phyloP scores from a whole-genome alignment of 352 stramenopile species.

The Globisporangium camurandrum region DNA sequence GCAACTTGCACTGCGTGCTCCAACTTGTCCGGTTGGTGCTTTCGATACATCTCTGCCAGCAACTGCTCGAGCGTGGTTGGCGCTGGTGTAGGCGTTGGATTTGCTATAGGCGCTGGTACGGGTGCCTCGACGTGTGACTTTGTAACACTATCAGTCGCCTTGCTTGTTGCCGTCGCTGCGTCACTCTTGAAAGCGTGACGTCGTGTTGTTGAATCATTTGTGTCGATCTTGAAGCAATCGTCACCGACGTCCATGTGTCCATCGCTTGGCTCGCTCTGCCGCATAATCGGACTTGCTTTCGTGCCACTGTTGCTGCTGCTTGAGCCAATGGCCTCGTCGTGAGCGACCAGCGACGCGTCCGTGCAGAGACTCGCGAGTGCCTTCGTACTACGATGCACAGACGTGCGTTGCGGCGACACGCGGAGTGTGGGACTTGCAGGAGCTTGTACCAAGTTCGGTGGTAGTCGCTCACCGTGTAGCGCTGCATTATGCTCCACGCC shows the following conservation, averaged over 20 bases:
- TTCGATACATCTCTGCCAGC: constrained; percentile 62
- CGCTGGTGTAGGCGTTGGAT: no score
- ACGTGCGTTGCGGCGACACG: constrained; percentile 5
- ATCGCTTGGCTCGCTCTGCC: constrained; percentile 5
- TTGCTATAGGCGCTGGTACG: no score
- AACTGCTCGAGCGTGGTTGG: constrained; percentile 34
- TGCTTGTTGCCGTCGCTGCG: background rate
- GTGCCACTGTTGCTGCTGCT: background rate
- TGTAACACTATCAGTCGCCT: background rate
- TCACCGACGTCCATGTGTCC: background rate
- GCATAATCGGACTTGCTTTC: constrained; percentile 7
- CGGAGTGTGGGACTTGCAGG: background rate
- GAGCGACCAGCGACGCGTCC: background rate
- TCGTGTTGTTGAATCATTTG: background rate
- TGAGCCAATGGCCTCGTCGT: background rate
- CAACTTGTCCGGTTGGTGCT: constrained; percentile 69
- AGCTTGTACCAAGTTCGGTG: constrained; percentile 15
- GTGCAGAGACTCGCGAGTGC: background rate
- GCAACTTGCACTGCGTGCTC: constrained; percentile 52
- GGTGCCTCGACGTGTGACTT: background rate
- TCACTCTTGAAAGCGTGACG: background rate
- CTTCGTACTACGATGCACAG: background rate
- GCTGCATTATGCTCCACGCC: no score
- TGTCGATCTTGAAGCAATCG: background rate
- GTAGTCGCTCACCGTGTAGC: no score